phyloP scores from a whole-genome alignment of 2,329 filamentous ascomycete species.

The Botryotinia calthae region DNA sequence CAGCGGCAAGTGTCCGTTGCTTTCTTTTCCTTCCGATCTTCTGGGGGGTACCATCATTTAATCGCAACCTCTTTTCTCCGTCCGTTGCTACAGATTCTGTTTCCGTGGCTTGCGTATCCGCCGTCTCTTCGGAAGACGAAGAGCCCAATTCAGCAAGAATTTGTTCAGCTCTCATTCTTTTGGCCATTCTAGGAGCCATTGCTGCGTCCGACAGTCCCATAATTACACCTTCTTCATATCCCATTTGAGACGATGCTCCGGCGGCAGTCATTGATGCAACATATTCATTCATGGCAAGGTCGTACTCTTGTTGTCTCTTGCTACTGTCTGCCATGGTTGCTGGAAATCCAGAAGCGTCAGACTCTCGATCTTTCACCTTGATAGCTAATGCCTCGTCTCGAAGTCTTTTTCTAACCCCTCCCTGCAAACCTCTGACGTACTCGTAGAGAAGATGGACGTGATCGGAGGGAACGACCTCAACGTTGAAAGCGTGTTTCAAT shows the following conservation, averaged over 20 bases:
- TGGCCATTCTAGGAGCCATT: conserved; percentile 55
- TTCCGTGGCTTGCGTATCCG: conserved; percentile 21
- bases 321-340: conserved; percentile 48
- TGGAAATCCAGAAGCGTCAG: conserved; percentile 48
- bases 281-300: conserved; percentile 46
- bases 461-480: conserved; percentile 65
- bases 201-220: conserved; percentile 46
- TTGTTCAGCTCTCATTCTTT: conserved; percentile 61
- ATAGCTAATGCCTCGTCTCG: conserved; percentile 63
- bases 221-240: conserved; percentile 38
- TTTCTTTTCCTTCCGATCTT: conserved; percentile 51
- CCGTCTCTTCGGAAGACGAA: conserved; percentile 20
- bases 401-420: conserved; percentile 68
- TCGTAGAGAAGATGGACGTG: conserved; percentile 69
- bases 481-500: conserved; percentile 76
- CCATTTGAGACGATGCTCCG: conserved; percentile 28
- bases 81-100: conserved; percentile 30
- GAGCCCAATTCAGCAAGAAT: conserved; percentile 54
- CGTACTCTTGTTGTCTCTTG: conserved; percentile 55
- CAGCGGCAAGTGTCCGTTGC: conserved; percentile 36
- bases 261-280: conserved; percentile 33
- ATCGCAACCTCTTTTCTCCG: conserved; percentile 43
- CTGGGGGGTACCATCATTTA: conserved; percentile 47
- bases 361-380: conserved; percentile 55
- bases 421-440: conserved; percentile 79